Conservation (phyloP, 257 asterid genomes). For the Gardenia jasminoides region DNA sequence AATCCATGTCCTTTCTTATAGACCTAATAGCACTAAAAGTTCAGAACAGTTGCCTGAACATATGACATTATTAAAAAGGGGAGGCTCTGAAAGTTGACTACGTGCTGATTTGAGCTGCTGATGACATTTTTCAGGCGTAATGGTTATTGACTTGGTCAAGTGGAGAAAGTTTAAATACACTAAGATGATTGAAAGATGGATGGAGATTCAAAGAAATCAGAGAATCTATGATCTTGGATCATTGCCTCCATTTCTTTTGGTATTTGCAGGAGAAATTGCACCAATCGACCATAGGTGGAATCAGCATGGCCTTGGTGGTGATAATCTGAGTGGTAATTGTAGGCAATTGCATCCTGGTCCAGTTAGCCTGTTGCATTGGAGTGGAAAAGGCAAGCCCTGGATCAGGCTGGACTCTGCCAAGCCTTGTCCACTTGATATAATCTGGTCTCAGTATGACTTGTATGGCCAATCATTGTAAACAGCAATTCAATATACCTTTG, state of each 20-base stretch:
- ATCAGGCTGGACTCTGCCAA: slow-evolving; percentile 49
- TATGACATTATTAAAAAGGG: neutral
- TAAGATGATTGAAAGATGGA: slow-evolving; percentile 58
- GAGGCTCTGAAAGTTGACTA: neutral
- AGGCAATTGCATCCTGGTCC: slow-evolving; percentile 58
- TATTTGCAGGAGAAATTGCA: slow-evolving; percentile 57
- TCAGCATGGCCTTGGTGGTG: slow-evolving; percentile 72
- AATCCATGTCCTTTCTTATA: neutral
- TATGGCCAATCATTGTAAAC: slow-evolving; percentile 19
- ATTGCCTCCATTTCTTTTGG: slow-evolving; percentile 58
- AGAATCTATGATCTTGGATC: slow-evolving; percentile 70
- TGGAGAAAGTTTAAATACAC: slow-evolving; percentile 58
- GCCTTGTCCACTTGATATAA: slow-evolving; percentile 55
- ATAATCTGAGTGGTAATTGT: slow-evolving; percentile 61
- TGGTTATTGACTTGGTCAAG: slow-evolving; percentile 55
- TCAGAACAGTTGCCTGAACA: no score
- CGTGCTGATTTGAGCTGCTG: neutral
- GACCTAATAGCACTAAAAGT: no score
- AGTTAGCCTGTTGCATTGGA: slow-evolving; percentile 70
- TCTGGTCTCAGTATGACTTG: slow-evolving; percentile 59
- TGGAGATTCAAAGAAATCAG: slow-evolving; percentile 53
- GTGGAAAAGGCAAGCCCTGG: slow-evolving; percentile 82
- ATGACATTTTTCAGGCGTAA: slow-evolving; percentile 38
- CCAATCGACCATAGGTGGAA: slow-evolving; percentile 62
- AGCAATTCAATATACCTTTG: neutral